Percentiles rank a stretch among this genome's conserved stretches.
phyloP scores from a whole-genome alignment of 768 basidiomycete species.

The Kwoniella sp. region DNA sequence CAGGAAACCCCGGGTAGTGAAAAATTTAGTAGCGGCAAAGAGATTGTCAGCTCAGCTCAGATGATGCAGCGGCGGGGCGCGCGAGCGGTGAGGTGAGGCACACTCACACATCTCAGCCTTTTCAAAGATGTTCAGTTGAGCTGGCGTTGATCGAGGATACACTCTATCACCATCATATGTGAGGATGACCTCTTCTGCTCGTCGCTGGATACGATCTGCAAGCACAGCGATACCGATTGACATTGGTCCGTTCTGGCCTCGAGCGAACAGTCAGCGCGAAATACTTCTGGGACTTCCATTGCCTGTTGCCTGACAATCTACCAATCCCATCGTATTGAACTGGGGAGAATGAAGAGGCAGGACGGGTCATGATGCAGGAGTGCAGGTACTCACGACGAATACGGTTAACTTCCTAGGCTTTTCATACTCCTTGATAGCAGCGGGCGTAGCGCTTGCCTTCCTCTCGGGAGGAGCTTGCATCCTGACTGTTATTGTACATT shows the following conservation, averaged over 20 bases:
- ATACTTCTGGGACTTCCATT: slow-evolving; percentile 11
- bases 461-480: slow-evolving; percentile 21
- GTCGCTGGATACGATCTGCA: slow-evolving; percentile 25
- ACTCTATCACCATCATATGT: slow-evolving; percentile 26
- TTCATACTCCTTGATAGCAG: slow-evolving; percentile 22
- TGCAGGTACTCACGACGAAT: slow-evolving; percentile 9
- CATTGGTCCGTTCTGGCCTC: slow-evolving; percentile 23
- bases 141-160: slow-evolving; percentile 14
- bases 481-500: slow-evolving; percentile 11
- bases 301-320: too few species aligned
- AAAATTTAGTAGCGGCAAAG: too few species aligned
- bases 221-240: slow-evolving; percentile 17
- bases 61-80: too few species aligned
- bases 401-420: slow-evolving; percentile 16
- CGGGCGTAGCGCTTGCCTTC: slow-evolving; percentile 11
- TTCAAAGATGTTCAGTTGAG: slow-evolving; percentile 12
- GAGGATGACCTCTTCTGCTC: slow-evolving; percentile 30
- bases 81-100: too few species aligned
- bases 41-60: too few species aligned
- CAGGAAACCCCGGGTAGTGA: too few species aligned
- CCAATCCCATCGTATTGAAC: too few species aligned
- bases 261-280: too few species aligned
- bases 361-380: neutral
- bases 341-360: neutral
- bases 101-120: slow-evolving; percentile 25